Evolutionary conservation across 257 asterid genomes (phyloP), one percentile per base, ranked within the genome.

Genomic region (Gardenia jasminoides): DNA sequence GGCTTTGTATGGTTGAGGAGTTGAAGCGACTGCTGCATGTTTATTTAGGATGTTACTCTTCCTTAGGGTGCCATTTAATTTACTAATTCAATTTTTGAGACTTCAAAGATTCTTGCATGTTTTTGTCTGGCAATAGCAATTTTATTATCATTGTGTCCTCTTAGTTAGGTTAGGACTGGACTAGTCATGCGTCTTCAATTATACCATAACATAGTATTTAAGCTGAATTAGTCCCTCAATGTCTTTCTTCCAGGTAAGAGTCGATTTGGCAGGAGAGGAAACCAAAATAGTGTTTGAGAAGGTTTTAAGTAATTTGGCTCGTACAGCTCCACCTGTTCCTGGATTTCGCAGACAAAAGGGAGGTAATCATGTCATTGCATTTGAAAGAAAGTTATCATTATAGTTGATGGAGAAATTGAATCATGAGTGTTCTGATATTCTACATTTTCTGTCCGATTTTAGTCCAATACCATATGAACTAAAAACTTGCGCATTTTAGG

Each of bases 261-360:
- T 93, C 71, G 91, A 92, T 82, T 61, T 93, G 89, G 46, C 85
- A 9, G 92, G 92, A 83, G 91, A 92, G 82, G 94, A 92, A 67
- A 93, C 96, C 43, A 78, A 62, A 78, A 85, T 86, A 67, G 91
- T 89, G 80, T 93, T 90, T 79, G 92, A 90, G 22, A 93, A 88
- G 84, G 79, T 88, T 75, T 78, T 93, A 83, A 79, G 87, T 76
- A 92, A 83, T 80, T 84, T 93, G 78, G 97, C 93, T 22, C 86
- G 89, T 47, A 58, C 94, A 62, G 97, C 96, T 52, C 98, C 96
- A 33, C 98, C 98, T 9, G 86, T 93, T 83, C 96, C 97, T 54
- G 98, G 98, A 19, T 93, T 93, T 79, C 96, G 98, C 74, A 78
- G 87, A 81, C 90, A 86, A 50, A 93, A 90, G 77, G 96, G 97